Evolutionary conservation across 129 eudicot species (phyloP).

Genomic region (Centaurea solstitialis): DNA sequence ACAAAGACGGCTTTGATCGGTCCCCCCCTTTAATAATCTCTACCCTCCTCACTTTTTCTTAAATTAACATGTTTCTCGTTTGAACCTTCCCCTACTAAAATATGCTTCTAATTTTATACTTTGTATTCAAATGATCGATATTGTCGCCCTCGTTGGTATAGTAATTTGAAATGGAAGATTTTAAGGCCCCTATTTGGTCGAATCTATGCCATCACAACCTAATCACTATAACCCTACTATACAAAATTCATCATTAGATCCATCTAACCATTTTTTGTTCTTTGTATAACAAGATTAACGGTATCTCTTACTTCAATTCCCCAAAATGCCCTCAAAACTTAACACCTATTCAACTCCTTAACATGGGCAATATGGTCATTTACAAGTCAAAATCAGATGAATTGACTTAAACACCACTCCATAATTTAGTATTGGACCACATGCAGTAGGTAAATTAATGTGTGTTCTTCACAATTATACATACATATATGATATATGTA

Average conservation of each 20-base stretch:
- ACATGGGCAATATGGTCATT: background rate
- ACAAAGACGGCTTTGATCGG: too few species aligned
- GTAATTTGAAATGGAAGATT: constrained; percentile 9
- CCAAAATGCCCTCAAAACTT: background rate
- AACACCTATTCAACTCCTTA: background rate
- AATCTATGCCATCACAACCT: constrained; percentile 37
- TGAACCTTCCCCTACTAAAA: too few species aligned
- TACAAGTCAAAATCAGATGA: constrained; percentile 30
- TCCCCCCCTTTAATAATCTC: too few species aligned
- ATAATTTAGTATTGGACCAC: constrained; percentile 20
- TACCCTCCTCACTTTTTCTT: too few species aligned
- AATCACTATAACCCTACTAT: constrained; percentile 16
- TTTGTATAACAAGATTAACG: background rate
- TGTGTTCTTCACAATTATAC: constrained; percentile 17
- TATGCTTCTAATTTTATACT: too few species aligned
- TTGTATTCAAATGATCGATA: too few species aligned
- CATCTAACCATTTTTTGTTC: background rate
- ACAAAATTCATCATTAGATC: constrained; percentile 24
- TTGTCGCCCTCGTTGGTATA: too few species aligned
- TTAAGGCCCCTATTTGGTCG: constrained; percentile 31
- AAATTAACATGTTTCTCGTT: too few species aligned
- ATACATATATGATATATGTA: background rate
- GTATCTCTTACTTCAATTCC: background rate
- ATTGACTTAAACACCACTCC: constrained; percentile 51
- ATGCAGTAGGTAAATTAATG: constrained; percentile 39